Conservation (phyloP, 1,139 yeast species). For the Pneumocystis sp. region DNA sequence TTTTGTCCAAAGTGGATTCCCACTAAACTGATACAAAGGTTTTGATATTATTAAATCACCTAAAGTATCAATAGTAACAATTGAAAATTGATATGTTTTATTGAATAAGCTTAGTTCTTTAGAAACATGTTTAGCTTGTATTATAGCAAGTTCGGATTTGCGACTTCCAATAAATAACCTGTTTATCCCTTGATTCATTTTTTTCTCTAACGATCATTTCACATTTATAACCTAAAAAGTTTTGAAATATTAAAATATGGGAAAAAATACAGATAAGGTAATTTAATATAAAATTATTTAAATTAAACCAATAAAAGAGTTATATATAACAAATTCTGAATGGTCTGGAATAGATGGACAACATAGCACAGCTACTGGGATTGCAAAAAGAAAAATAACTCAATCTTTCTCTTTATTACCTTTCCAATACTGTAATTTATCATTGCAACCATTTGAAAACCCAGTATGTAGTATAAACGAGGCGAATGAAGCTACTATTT, state of each 20-base stretch:
- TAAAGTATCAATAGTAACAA: constrained; percentile 66
- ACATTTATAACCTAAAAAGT: neutral
- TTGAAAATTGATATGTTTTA: constrained; percentile 52
- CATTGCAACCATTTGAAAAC: constrained; percentile 23
- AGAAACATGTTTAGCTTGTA: constrained; percentile 67
- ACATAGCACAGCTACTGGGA: constrained; percentile 20
- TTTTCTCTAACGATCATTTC: neutral
- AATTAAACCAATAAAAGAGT: neutral
- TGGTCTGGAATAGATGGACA: constrained; percentile 22
- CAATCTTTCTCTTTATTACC: constrained; percentile 18
- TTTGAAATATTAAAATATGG: neutral
- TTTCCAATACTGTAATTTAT: constrained; percentile 25
- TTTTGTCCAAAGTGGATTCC: constrained; percentile 70
- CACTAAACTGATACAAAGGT: constrained; percentile 65
- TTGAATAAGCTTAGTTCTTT: constrained; percentile 41
- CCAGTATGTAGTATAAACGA: constrained; percentile 24
- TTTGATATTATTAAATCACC: constrained; percentile 79
- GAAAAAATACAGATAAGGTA: neutral
- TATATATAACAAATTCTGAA: constrained; percentile 14
- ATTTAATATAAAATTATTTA: neutral
- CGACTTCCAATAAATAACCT: constrained; percentile 53
- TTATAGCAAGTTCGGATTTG: constrained; percentile 71
- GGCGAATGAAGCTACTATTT: constrained; percentile 18
- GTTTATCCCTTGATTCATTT: neutral
- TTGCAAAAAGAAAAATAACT: constrained; percentile 12